Conservation (phyloP, 2,329 filamentous ascomycete genomes). For the Corinectria fuckeliana region DNA sequence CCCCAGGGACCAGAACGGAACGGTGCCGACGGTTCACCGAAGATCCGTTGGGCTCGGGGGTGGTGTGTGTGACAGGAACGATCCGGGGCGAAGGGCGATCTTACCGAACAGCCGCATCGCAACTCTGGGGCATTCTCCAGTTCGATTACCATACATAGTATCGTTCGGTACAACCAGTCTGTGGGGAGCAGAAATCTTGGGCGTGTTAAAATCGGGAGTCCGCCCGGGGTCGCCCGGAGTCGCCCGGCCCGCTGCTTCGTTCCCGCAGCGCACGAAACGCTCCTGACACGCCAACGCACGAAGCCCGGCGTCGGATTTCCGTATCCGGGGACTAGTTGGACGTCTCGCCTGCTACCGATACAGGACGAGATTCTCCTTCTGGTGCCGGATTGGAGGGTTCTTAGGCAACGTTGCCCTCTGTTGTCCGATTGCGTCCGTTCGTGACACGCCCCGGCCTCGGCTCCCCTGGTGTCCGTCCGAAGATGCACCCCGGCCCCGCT, state of each 20-base stretch:
- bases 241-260: slow-evolving; percentile 4
- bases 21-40: slow-evolving; percentile 2
- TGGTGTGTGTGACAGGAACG: too few relatives aligned
- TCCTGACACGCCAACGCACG: slow-evolving; percentile 10
- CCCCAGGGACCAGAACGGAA: neutral
- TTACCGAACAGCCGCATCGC: neutral
- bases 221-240: neutral
- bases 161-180: neutral
- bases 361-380: neutral
- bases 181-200: neutral
- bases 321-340: neutral
- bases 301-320: neutral
- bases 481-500: neutral
- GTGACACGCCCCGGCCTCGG: neutral
- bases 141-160: too few relatives aligned
- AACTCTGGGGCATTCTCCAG: too few relatives aligned
- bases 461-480: neutral
- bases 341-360: slow-evolving; percentile 1
- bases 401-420: too few relatives aligned
- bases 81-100: neutral
- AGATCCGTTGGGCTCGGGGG: neutral
- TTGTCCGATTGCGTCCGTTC: neutral
- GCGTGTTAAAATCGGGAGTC: neutral
- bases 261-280: slow-evolving; percentile 15
- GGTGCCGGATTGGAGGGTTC: too few relatives aligned